Evolutionary conservation across 129 eudicot genomes (phyloP).

Genomic region (Heracleum sosnowskyi): DNA sequence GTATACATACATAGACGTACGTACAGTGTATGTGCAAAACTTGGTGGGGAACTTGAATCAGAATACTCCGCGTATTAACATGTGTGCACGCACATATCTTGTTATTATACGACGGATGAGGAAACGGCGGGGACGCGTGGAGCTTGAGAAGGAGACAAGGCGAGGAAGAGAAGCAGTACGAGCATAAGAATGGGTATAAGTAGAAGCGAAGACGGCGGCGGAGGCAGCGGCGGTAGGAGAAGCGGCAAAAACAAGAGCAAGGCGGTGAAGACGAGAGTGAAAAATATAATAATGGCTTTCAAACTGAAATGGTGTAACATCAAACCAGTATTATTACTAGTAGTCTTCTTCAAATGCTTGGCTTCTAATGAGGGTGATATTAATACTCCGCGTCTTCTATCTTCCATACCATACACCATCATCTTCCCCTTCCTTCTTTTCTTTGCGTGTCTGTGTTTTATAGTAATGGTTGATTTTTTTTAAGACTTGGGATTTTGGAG

Average conservation of each 20-base stretch:
- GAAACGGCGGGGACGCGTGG: conserved; percentile 10
- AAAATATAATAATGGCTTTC: not conserved
- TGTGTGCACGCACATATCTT: not conserved
- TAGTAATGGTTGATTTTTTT: not conserved
- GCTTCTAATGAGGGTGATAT: not conserved
- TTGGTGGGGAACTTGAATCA: not conserved
- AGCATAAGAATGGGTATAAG: conserved; percentile 36
- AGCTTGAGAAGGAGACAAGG: conserved; percentile 20
- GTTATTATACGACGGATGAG: not conserved
- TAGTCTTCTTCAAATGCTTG: not conserved
- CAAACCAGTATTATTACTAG: not conserved
- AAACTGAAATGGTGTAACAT: conserved; percentile 5
- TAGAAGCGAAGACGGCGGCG: conserved; percentile 40
- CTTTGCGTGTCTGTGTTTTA: not conserved
- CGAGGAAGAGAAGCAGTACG: conserved; percentile 28
- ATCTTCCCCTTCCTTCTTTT: not conserved
- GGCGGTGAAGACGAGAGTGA: conserved; percentile 26
- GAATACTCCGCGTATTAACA: not conserved
- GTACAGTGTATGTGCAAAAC: not conserved
- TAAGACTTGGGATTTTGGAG: not conserved
- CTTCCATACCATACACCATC: conserved; percentile 10
- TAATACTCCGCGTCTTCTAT: not conserved
- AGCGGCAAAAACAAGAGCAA: conserved; percentile 34
- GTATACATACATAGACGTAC: not conserved
- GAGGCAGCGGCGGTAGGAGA: conserved; percentile 52